Conservation (phyloP, 1,284 basidiomycete genomes). For the Xerocomus alliaceus region DNA sequence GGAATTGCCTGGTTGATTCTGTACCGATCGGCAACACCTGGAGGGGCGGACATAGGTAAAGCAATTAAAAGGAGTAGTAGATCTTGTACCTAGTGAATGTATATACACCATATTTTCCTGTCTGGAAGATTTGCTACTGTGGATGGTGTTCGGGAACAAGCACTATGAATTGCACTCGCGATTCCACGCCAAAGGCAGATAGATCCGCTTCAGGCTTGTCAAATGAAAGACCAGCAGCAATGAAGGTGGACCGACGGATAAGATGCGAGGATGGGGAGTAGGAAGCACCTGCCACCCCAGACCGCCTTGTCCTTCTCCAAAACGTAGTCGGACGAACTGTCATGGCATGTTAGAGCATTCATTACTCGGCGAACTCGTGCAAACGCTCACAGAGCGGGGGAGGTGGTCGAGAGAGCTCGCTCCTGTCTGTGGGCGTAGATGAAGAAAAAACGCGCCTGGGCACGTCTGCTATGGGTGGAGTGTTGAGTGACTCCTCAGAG, state of each 20-base stretch:
- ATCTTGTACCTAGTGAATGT: slow-evolving; percentile 16
- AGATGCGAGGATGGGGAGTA: slow-evolving; percentile 74
- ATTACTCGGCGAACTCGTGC: neutral
- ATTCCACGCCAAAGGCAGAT: slow-evolving; percentile 72
- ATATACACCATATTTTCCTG: slow-evolving; percentile 26
- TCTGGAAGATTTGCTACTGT: slow-evolving; percentile 19
- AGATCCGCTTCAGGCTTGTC: slow-evolving; percentile 68
- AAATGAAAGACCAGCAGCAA: slow-evolving; percentile 70
- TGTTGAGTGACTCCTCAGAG: neutral
- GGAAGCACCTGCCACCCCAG: slow-evolving; percentile 66
- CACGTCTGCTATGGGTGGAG: slow-evolving; percentile 21
- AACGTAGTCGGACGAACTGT: slow-evolving; percentile 72
- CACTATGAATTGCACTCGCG: slow-evolving; percentile 51
- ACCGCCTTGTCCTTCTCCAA: slow-evolving; percentile 70
- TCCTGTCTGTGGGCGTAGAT: slow-evolving; percentile 39
- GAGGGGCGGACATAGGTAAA: slow-evolving; percentile 7
- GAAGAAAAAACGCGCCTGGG: slow-evolving; percentile 36
- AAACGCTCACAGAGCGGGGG: slow-evolving; percentile 65
- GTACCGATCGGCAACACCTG: slow-evolving; percentile 17
- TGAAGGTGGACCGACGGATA: slow-evolving; percentile 73
- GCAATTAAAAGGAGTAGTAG: neutral
- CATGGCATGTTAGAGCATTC: neutral
- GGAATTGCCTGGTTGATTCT: slow-evolving; percentile 27
- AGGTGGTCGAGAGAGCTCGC: slow-evolving; percentile 59
- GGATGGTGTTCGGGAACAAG: slow-evolving; percentile 44